A percentile compares a stretch with the other conserved stretches of the same genome.
These are phyloP conservation scores for Styphnolobium japonicum DNA, from an alignment of 306 rosid genomes.

Conservation along the genomic window DNA sequence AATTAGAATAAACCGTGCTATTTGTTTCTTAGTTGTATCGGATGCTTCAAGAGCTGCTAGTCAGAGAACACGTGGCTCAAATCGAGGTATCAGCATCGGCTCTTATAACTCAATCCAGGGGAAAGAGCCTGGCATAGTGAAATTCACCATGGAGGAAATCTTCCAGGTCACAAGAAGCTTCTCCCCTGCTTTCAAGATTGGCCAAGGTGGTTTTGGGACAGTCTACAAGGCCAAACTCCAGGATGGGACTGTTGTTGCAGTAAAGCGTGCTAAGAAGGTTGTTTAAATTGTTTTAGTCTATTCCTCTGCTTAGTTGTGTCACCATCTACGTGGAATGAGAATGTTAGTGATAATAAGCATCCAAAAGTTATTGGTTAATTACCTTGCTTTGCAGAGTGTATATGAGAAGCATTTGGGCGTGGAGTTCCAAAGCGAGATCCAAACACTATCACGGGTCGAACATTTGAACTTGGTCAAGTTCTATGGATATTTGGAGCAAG, in stretches of 20 bases:
- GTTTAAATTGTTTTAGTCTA: not conserved
- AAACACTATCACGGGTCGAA: slow-evolving; percentile 74
- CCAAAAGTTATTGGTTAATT: slow-evolving; percentile 10
- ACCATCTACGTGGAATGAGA: not conserved
- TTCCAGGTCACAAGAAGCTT: slow-evolving; percentile 70
- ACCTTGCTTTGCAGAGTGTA: slow-evolving; percentile 51
- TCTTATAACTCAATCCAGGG: slow-evolving; percentile 38
- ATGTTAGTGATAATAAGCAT: not conserved
- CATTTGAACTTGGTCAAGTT: slow-evolving; percentile 85
- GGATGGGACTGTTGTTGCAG: slow-evolving; percentile 72
- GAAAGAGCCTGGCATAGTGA: slow-evolving; percentile 55
- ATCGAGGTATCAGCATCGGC: slow-evolving; percentile 32
- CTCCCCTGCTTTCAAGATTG: slow-evolving; percentile 79
- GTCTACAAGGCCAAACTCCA: slow-evolving; percentile 77
- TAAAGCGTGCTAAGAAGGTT: slow-evolving; percentile 98
- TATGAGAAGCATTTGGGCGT: slow-evolving; percentile 76
- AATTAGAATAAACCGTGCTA: slow-evolving; percentile 15
- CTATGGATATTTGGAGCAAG: slow-evolving; percentile 73
- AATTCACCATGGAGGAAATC: slow-evolving; percentile 71
- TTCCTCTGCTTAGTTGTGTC: not conserved
- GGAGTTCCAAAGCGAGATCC: slow-evolving; percentile 90
- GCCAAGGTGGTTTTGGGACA: slow-evolving; percentile 97
- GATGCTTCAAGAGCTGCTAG: slow-evolving; percentile 46
- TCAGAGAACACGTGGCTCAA: slow-evolving; percentile 46
- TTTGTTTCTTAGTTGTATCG: slow-evolving; percentile 44